Conservation (phyloP, 2,329 filamentous ascomycete genomes). For the Fusarium pininemorale region DNA sequence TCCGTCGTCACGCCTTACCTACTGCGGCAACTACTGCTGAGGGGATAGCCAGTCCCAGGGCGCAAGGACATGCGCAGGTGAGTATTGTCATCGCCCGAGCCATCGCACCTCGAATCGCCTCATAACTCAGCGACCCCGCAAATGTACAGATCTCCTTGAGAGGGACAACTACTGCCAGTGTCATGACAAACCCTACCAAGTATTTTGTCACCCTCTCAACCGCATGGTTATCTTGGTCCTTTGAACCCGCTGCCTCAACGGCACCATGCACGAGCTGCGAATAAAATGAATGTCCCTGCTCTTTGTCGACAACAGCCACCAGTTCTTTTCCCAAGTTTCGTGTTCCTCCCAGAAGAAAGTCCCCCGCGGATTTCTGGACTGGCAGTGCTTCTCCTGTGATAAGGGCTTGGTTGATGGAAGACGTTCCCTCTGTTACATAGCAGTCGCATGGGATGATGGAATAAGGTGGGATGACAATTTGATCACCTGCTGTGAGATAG, state of each 20-base stretch:
- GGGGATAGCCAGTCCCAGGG: background rate
- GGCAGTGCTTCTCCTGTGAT: background rate
- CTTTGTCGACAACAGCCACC: background rate
- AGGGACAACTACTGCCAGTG: background rate
- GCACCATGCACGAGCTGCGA: background rate
- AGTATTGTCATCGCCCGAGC: background rate
- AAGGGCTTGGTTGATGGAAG: background rate
- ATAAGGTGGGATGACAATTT: background rate
- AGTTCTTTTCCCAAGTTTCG: background rate
- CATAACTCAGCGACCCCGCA: background rate
- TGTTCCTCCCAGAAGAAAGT: background rate
- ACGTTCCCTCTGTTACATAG: background rate
- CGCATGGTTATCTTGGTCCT: background rate
- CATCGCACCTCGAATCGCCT: background rate
- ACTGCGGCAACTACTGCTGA: background rate
- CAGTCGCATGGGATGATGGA: background rate
- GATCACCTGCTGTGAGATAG: background rate
- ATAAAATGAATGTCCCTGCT: background rate
- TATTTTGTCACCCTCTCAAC: background rate
- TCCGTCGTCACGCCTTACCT: accelerated
- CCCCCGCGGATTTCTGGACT: background rate
- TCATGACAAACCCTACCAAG: background rate
- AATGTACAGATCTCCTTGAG: background rate
- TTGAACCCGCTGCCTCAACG: background rate
- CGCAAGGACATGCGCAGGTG: background rate